Conservation (phyloP, 805 yeast species). For the Candida ovalis region DNA sequence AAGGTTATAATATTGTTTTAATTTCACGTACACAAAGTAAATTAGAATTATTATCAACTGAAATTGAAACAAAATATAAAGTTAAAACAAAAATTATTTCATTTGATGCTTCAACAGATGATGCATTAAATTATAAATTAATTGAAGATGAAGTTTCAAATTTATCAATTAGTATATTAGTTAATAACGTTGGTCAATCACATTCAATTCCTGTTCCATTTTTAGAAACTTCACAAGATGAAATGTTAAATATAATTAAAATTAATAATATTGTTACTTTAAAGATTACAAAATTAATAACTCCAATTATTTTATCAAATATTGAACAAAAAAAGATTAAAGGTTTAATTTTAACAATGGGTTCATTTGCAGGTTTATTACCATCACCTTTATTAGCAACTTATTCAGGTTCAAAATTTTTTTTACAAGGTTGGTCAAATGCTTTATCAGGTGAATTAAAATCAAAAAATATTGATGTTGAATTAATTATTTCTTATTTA, state of each 20-base stretch:
- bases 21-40: constrained; percentile 83
- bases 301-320: constrained; percentile 63
- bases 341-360: constrained; percentile 89
- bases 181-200: constrained; percentile 93
- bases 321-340: constrained; percentile 42
- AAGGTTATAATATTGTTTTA: constrained; percentile 78
- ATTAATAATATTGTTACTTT: constrained; percentile 84
- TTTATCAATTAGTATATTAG: constrained; percentile 65
- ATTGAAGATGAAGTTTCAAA: constrained; percentile 45
- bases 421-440: constrained; percentile 88
- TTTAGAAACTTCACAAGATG: constrained; percentile 69
- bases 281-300: constrained; percentile 73
- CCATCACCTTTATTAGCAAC: constrained; percentile 93
- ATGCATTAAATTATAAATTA: constrained; percentile 49
- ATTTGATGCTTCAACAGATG: constrained; percentile 72
- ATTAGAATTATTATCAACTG: constrained; percentile 60
- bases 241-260: constrained; percentile 74
- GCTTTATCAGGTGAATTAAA: constrained; percentile 85
- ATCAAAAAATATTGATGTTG: constrained; percentile 72
- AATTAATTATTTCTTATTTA: constrained; percentile 78
- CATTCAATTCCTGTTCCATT: constrained; percentile 96
- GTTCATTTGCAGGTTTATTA: constrained; percentile 91
- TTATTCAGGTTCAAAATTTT: constrained; percentile 94
- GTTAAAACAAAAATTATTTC: constrained; percentile 68
- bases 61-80: constrained; percentile 54